These are phyloP conservation scores for Udeniomyces megalosporus DNA, from an alignment of 768 basidiomycete genomes.

Conservation along the genomic window DNA sequence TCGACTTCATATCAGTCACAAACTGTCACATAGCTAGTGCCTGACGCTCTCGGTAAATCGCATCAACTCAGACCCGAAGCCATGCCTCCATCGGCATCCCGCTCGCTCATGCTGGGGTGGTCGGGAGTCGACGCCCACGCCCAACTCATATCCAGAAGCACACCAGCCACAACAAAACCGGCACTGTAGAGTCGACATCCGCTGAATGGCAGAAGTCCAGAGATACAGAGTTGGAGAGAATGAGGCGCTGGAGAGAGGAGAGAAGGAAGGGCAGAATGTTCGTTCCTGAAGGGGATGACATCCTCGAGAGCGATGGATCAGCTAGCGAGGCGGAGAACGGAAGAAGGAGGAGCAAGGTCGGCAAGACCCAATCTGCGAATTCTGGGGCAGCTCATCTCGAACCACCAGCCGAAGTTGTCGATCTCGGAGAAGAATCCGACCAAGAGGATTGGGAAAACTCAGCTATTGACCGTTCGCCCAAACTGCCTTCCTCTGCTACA, in stretches of 20 bases:
- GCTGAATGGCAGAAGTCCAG: slow-evolving; percentile 35
- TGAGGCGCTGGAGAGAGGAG: slow-evolving; percentile 25
- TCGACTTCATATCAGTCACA: no score
- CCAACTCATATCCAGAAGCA: neutral
- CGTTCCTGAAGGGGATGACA: neutral
- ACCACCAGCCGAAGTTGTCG: neutral
- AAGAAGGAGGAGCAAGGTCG: neutral
- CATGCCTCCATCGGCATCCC: slow-evolving; percentile 60
- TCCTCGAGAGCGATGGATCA: neutral
- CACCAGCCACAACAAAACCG: neutral
- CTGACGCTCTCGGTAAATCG: no score
- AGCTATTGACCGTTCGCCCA: neutral
- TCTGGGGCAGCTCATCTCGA: no score
- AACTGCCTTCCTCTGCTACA: neutral
- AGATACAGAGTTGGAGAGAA: slow-evolving; percentile 29
- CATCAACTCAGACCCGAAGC: slow-evolving; percentile 44
- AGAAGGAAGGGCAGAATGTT: slow-evolving; percentile 21
- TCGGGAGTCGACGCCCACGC: slow-evolving; percentile 11
- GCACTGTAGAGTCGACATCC: slow-evolving; percentile 1
- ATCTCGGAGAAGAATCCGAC: neutral
- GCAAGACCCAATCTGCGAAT: no score
- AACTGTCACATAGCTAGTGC: no score
- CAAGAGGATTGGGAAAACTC: neutral
- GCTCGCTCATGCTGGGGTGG: slow-evolving; percentile 44
- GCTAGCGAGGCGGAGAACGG: neutral